These are phyloP conservation scores for Rhizopus stolonifer DNA, from an alignment of 371 early-diverging fungal genomes.

Conservation along the genomic window DNA sequence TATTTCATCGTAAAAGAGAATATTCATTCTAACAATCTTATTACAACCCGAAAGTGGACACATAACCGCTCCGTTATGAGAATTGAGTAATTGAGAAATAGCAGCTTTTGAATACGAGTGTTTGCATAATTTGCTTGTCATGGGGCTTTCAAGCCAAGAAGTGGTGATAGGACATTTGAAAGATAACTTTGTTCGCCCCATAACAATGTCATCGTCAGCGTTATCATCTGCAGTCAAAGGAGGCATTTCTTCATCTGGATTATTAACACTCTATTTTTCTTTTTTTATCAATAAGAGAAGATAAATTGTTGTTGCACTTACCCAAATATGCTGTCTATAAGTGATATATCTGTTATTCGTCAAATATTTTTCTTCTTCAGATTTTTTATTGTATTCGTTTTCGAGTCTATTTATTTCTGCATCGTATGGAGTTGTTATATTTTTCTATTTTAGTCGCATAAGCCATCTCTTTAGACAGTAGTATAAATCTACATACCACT, in stretches of 20 bases:
- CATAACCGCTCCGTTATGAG: background rate
- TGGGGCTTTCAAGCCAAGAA: slow-evolving; percentile 33
- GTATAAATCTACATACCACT: slow-evolving; percentile 2
- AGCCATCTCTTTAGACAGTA: background rate
- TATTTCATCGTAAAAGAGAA: slow-evolving; percentile 11
- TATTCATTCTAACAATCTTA: background rate
- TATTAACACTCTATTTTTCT: slow-evolving; percentile 29
- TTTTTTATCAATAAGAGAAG: background rate
- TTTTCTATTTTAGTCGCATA: slow-evolving; percentile 12
- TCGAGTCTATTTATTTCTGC: background rate
- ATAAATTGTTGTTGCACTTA: background rate
- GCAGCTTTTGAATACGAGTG: slow-evolving; percentile 38
- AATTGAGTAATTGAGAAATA: slow-evolving; percentile 17
- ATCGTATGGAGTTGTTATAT: slow-evolving; percentile 3
- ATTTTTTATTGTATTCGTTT: background rate
- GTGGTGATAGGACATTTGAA: slow-evolving; percentile 44
- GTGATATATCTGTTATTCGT: slow-evolving; percentile 1
- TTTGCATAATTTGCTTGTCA: slow-evolving; percentile 36
- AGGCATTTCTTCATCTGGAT: slow-evolving; percentile 39
- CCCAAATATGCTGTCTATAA: slow-evolving; percentile 27
- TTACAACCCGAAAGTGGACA: slow-evolving; percentile 41
- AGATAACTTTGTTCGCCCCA: slow-evolving; percentile 32
- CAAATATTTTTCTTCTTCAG: slow-evolving; percentile 10
- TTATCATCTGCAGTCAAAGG: slow-evolving; percentile 5
- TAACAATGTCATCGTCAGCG: slow-evolving; percentile 33